phyloP scores from a whole-genome alignment of 2,329 filamentous ascomycete species.

The Pseudocercospora fuligena region DNA sequence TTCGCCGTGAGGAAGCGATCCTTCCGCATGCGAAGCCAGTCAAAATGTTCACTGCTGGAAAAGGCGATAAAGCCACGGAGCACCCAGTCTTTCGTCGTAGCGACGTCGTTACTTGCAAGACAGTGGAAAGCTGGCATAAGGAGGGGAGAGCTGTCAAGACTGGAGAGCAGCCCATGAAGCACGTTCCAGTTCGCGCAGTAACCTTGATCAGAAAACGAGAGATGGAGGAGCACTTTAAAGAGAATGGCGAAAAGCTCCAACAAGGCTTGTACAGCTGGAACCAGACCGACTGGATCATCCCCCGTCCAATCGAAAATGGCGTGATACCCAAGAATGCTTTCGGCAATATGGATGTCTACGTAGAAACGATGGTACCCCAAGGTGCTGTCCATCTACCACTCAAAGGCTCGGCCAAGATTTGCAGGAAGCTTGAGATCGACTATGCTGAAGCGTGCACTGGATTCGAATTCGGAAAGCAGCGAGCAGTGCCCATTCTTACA shows the following conservation, averaged over 20 bases:
- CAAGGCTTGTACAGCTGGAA: constrained; percentile 83
- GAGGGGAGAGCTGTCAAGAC: constrained; percentile 78
- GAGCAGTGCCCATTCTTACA: constrained; percentile 89
- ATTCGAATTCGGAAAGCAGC: constrained; percentile 94
- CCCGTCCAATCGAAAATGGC: constrained; percentile 77
- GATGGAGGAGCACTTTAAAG: constrained; percentile 80
- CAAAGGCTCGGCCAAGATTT: constrained; percentile 76
- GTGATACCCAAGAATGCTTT: constrained; percentile 92
- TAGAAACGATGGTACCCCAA: constrained; percentile 85
- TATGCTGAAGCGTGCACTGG: constrained; percentile 93
- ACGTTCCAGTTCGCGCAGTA: constrained; percentile 87
- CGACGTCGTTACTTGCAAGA: constrained; percentile 85
- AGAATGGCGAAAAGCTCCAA: constrained; percentile 79
- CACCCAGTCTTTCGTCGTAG: constrained; percentile 80
- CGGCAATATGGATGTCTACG: constrained; percentile 96
- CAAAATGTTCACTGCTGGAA: constrained; percentile 75
- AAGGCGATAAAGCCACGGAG: constrained; percentile 72
- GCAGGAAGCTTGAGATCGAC: constrained; percentile 82
- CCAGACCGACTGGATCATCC: constrained; percentile 96
- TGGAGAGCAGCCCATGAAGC: constrained; percentile 78
- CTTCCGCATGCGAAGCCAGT: constrained; percentile 69
- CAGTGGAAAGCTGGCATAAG: constrained; percentile 96
- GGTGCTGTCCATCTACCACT: constrained; percentile 85
- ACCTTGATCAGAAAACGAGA: constrained; percentile 86
- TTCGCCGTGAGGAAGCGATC: constrained; percentile 90